Conservation (phyloP, 2,329 filamentous ascomycete species). For the Colletotrichum gloeosporioides region DNA sequence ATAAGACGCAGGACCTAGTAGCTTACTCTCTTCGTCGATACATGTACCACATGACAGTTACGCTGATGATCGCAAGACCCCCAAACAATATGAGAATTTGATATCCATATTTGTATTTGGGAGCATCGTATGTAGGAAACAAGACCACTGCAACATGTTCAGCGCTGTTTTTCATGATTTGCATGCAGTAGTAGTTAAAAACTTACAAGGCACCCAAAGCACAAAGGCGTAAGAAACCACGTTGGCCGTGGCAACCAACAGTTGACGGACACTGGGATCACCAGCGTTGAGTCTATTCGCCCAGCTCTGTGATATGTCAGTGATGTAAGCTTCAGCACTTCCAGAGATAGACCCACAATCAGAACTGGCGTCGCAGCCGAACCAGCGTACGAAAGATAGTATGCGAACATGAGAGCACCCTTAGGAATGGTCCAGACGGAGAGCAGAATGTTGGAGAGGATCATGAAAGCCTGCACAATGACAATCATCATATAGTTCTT, state of each 20-base stretch:
- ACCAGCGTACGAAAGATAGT: constrained; percentile 26
- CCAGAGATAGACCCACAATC: constrained; percentile 18
- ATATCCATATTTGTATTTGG: constrained; percentile 37
- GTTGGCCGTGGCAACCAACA: background rate
- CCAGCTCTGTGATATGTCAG: background rate
- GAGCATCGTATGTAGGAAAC: constrained; percentile 38
- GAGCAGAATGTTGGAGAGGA: constrained; percentile 26
- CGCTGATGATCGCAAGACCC: constrained; percentile 27
- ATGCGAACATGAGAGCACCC: constrained; percentile 22
- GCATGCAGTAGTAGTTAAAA: fast-evolving
- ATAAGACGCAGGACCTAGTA: fast-evolving
- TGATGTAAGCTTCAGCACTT: fast-evolving
- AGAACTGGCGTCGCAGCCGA: constrained; percentile 26
- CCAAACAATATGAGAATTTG: constrained; percentile 37
- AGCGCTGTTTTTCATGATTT: fast-evolving
- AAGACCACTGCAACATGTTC: constrained; percentile 25
- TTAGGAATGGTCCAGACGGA: constrained; percentile 27
- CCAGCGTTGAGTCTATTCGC: constrained; percentile 1
- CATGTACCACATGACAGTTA: constrained; percentile 7
- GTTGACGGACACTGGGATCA: background rate
- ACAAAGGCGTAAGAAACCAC: constrained; percentile 9
- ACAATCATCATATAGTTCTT: constrained; percentile 19
- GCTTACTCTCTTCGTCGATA: constrained; percentile 8
- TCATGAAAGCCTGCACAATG: constrained; percentile 13
- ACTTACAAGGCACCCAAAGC: constrained; percentile 10